Percentiles rank a stretch among this genome's conserved stretches.
phyloP scores from a whole-genome alignment of 1,284 basidiomycete genomes.

The Volvariella surrecta region DNA sequence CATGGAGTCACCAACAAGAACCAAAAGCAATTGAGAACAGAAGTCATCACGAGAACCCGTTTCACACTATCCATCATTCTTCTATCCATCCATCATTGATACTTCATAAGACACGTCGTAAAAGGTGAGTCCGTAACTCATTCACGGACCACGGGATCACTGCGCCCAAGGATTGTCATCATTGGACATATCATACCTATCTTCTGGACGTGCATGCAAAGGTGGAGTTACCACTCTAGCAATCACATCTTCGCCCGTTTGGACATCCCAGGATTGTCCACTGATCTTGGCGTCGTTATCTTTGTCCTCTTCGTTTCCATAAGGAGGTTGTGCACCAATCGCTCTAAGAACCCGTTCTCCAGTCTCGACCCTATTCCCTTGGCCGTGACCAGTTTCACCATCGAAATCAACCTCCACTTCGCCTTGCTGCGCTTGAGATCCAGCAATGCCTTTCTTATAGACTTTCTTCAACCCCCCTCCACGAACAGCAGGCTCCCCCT shows the following conservation, averaged over 20 bases:
- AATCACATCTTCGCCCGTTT: constrained; percentile 18
- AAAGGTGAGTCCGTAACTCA: not conserved
- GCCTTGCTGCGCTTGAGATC: constrained; percentile 29
- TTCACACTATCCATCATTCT: no score
- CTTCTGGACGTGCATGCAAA: constrained; percentile 26
- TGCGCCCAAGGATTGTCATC: constrained; percentile 51
- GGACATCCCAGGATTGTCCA: constrained; percentile 8
- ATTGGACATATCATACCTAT: constrained; percentile 23
- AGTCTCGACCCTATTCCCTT: not conserved
- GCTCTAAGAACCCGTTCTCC: not conserved
- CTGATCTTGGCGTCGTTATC: constrained; percentile 9
- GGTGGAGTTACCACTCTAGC: constrained; percentile 36
- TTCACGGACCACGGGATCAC: constrained; percentile 8
- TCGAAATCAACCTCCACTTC: constrained; percentile 30
- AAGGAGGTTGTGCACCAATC: constrained; percentile 1
- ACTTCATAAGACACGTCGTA: no score
- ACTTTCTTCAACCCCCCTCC: constrained; percentile 39
- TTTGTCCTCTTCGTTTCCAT: constrained; percentile 9
- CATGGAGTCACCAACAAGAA: not conserved
- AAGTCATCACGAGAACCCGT: not conserved
- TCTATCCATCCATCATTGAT: no score
- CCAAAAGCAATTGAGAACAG: not conserved
- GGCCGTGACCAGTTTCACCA: constrained; percentile 18
- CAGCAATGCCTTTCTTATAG: constrained; percentile 40
- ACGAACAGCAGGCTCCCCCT: constrained; percentile 40